Conservation (phyloP, 2,329 filamentous ascomycete species). For the Bipolaris victoriae region DNA sequence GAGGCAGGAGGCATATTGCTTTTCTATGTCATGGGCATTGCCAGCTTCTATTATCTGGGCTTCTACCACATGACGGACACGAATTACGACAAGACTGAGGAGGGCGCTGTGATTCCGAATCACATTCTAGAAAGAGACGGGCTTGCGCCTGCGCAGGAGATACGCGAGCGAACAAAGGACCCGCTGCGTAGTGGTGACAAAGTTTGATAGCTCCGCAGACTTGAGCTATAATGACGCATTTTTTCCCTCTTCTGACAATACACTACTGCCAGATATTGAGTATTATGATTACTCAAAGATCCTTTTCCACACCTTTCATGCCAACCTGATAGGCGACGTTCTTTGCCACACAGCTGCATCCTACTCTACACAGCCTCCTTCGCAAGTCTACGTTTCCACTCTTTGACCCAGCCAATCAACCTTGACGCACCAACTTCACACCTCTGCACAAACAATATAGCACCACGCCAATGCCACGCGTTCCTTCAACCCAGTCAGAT, state of each 20-base stretch:
- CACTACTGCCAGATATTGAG: neutral
- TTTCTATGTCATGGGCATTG: conserved; percentile 37
- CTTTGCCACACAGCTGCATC: neutral
- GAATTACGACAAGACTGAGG: conserved; percentile 36
- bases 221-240: neutral
- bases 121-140: conserved; percentile 33
- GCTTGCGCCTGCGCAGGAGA: conserved; percentile 24
- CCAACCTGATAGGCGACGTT: neutral
- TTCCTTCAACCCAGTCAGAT: too few relatives aligned
- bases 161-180: conserved; percentile 6
- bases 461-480: neutral
- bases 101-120: conserved; percentile 37
- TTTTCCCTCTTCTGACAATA: neutral
- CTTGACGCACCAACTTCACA: neutral
- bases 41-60: conserved; percentile 37
- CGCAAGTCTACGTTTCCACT: neutral
- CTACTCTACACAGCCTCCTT: neutral
- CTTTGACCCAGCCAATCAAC: neutral
- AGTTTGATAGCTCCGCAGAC: neutral
- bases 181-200: neutral
- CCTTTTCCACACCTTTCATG: neutral
- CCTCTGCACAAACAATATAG: neutral
- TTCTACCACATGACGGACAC: conserved; percentile 40
- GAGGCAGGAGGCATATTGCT: conserved; percentile 39
- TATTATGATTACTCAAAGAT: neutral